Conservation (phyloP, 225 moss, liverwort and hornwort species). For the Neckera pumila region DNA sequence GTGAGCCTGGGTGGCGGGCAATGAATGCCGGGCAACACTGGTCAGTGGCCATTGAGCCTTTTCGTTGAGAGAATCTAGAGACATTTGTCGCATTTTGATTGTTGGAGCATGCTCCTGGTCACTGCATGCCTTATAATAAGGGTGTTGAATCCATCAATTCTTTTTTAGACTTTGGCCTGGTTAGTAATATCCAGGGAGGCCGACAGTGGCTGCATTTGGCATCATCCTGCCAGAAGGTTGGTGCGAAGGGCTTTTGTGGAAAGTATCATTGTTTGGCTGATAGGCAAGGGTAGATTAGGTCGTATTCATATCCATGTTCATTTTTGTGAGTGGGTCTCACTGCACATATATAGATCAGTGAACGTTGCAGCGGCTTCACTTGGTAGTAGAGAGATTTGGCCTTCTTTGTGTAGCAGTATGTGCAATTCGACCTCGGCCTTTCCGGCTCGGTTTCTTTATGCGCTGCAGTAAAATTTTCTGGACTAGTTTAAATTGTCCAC, state of each 20-base stretch:
- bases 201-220: background rate
- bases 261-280: conserved; percentile 2
- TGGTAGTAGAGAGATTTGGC: conserved; percentile 1
- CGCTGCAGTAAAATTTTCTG: conserved; percentile 8
- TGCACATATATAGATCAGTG: conserved; percentile 16
- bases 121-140: conserved; percentile 27
- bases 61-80: conserved; percentile 1
- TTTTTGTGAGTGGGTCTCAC: conserved; percentile 13
- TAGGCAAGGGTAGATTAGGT: conserved; percentile 10
- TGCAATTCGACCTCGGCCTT: background rate
- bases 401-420: background rate
- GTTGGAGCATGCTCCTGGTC: conserved; percentile 12
- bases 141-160: conserved; percentile 25
- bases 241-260: conserved; percentile 19
- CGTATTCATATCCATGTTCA: conserved; percentile 14
- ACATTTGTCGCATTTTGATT: conserved; percentile 7
- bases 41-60: background rate
- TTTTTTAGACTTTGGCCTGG: conserved; percentile 20
- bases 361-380: conserved; percentile 13
- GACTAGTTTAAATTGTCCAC: background rate
- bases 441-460: background rate
- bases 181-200: conserved; percentile 10
- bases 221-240: conserved; percentile 20
- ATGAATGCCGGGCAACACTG: background rate
- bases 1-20: background rate